phyloP scores from a whole-genome alignment of 2,329 filamentous ascomycete species.

The Exophiala bonariae region DNA sequence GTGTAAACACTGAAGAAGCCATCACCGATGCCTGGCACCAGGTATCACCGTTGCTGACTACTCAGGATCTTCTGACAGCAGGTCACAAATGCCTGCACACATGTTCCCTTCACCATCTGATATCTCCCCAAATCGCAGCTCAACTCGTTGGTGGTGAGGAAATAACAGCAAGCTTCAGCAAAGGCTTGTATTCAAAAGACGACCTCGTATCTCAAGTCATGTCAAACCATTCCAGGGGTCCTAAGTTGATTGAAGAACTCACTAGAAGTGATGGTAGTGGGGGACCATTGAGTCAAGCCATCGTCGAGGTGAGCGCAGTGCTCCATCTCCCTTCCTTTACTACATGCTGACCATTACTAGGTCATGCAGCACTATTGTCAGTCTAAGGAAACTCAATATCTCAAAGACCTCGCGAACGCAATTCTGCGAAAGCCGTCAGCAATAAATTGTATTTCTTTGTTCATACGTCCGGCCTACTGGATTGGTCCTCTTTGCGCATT shows the following conservation, averaged over 20 bases:
- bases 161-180: conserved; percentile 70
- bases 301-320: conserved; percentile 62
- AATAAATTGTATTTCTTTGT: conserved; percentile 61
- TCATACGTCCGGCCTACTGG: conserved; percentile 57
- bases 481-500: conserved; percentile 59
- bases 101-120: conserved; percentile 83
- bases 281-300: conserved; percentile 76
- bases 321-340: not conserved
- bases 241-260: conserved; percentile 75
- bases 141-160: conserved; percentile 80
- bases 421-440: conserved; percentile 56
- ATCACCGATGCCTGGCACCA: conserved; percentile 67
- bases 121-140: conserved; percentile 75
- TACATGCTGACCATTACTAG: conserved; percentile 29
- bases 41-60: conserved; percentile 63
- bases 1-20: conserved; percentile 62
- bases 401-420: conserved; percentile 61
- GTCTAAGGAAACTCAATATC: conserved; percentile 62
- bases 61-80: conserved; percentile 64
- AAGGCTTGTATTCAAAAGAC: conserved; percentile 75
- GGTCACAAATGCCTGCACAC: conserved; percentile 84
- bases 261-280: conserved; percentile 91
- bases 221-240: conserved; percentile 68
- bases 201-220: conserved; percentile 76
- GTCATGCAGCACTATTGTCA: conserved; percentile 58